Evolutionary conservation across 371 early-diverging fungal genomes (phyloP).

Genomic region (Rhizomucor miehei): DNA sequence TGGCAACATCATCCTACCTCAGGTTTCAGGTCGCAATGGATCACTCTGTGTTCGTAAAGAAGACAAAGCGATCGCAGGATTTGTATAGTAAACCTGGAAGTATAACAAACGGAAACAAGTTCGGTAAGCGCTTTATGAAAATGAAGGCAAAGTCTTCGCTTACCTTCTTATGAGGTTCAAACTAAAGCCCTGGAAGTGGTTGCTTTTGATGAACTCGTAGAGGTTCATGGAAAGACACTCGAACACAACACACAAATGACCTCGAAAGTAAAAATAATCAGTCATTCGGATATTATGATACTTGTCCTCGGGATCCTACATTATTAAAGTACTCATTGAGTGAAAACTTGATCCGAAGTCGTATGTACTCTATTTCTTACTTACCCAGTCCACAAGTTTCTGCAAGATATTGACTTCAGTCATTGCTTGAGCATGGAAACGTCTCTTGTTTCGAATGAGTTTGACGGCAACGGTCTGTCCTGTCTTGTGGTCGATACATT

Average conservation of each 20-base stretch:
- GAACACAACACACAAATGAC: constrained; percentile 93
- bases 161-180: constrained; percentile 75
- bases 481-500: constrained; percentile 89
- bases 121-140: not conserved
- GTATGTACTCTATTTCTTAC: not conserved
- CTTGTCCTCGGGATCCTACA: constrained; percentile 83
- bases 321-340: not conserved
- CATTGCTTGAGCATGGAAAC: constrained; percentile 94
- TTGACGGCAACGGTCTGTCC: constrained; percentile 91
- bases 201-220: constrained; percentile 96
- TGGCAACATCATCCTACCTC: no score
- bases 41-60: constrained; percentile 74
- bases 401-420: constrained; percentile 93
- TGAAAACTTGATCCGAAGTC: not conserved
- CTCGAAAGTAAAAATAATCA: constrained; percentile 89
- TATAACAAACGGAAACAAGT: not conserved
- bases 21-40: constrained; percentile 99
- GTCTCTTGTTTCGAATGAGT: constrained; percentile 92
- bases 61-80: constrained; percentile 81
- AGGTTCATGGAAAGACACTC: constrained; percentile 96
- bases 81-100: constrained; percentile 74
- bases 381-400: constrained; percentile 64
- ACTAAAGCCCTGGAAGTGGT: constrained; percentile 90
- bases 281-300: constrained; percentile 84
- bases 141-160: not conserved